A percentile compares a stretch with the other conserved stretches of the same genome.
Conservation (phyloP, 2,329 filamentous ascomycete genomes). For the Endothia cerciana region DNA sequence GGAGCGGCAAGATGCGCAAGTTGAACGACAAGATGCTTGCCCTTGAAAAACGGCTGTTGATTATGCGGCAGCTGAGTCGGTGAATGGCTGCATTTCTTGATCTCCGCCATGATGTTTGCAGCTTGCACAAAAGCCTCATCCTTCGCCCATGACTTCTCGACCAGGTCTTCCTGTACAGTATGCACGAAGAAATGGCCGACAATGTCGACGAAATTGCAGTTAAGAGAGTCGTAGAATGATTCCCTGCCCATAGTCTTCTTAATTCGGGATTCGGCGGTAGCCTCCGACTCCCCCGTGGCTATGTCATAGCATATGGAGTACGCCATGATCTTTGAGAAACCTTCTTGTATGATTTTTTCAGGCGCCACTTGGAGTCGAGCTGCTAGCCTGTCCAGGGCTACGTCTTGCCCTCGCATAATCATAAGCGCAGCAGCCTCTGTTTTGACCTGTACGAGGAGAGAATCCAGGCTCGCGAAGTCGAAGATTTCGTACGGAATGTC, state of each 20-base stretch:
- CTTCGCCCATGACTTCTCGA: conserved; percentile 69
- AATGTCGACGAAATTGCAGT: conserved; percentile 75
- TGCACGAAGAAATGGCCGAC: conserved; percentile 76
- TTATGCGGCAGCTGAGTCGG: conserved; percentile 68
- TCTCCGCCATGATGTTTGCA: conserved; percentile 66
- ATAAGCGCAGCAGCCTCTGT: conserved; percentile 80
- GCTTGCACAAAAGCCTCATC: conserved; percentile 63
- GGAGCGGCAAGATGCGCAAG: conserved; percentile 78
- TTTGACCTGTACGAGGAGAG: conserved; percentile 72
- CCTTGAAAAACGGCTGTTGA: conserved; percentile 86
- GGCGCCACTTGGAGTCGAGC: conserved; percentile 57
- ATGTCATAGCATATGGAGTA: conserved; percentile 84
- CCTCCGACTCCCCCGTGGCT: conserved; percentile 45
- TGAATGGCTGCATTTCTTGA: conserved; percentile 71
- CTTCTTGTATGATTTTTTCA: conserved; percentile 62
- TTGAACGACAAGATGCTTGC: conserved; percentile 75
- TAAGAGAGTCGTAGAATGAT: conserved; percentile 64
- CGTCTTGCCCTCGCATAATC: conserved; percentile 76
- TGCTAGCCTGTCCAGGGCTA: conserved; percentile 65
- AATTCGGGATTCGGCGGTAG: conserved; percentile 67
- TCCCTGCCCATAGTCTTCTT: conserved; percentile 71
- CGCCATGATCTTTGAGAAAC: conserved; percentile 79
- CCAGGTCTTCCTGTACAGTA: conserved; percentile 75
- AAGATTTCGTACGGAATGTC: conserved; percentile 86
- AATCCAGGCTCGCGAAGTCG: conserved; percentile 69